phyloP scores from a whole-genome alignment of 495 filamentous ascomycete genomes.

The Aspergillus indologenus region DNA sequence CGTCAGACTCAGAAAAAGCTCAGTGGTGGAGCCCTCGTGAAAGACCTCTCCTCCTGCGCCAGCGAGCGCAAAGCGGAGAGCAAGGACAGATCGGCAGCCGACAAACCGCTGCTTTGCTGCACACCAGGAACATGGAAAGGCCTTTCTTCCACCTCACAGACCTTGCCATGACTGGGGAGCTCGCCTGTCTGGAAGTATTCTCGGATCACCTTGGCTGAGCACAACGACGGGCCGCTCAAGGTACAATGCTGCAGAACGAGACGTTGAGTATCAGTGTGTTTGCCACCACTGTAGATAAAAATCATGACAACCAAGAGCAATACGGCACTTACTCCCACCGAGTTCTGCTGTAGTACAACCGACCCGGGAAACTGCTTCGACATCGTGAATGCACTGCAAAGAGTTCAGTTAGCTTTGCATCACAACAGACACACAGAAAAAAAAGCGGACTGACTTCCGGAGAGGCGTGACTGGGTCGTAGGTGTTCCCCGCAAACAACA shows the following conservation, averaged over 20 bases:
- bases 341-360: background rate
- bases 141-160: slow-evolving; percentile 41
- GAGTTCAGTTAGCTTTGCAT: background rate
- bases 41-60: background rate
- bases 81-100: background rate
- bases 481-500: background rate
- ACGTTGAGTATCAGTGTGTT: background rate
- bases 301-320: too few species aligned
- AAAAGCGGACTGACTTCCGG: background rate
- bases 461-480: background rate
- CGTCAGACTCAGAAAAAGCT: background rate
- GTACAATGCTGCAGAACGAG: slow-evolving; percentile 41
- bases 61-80: slow-evolving; percentile 1
- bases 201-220: slow-evolving; percentile 40
- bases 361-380: background rate
- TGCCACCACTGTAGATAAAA: background rate
- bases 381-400: background rate
- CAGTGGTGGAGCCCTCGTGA: background rate
- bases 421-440: background rate
- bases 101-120: background rate
- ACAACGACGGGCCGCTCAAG: slow-evolving; percentile 46
- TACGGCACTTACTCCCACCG: slow-evolving; percentile 1
- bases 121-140: slow-evolving; percentile 16
- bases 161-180: slow-evolving; percentile 38
- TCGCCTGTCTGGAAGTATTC: slow-evolving; percentile 48